A percentile compares a stretch with the other conserved stretches of the same genome.
These are phyloP conservation scores for Marsdenia floribunda DNA, from an alignment of 257 asterid species.

Conservation along the genomic window DNA sequence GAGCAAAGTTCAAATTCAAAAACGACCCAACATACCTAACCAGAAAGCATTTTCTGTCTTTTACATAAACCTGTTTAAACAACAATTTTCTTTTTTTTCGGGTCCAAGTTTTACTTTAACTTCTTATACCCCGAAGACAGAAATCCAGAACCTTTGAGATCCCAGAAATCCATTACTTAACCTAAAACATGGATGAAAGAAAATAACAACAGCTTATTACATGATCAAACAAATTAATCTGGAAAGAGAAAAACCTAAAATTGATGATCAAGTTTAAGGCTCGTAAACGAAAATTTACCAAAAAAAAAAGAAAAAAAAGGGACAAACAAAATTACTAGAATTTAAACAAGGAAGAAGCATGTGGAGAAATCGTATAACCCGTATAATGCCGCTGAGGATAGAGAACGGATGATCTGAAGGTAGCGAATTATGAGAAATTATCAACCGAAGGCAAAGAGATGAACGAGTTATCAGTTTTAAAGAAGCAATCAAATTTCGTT, in stretches of 20 bases:
- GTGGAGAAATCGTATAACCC: neutral
- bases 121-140: neutral
- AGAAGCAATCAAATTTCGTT: neutral
- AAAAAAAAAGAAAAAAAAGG: too few species aligned
- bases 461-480: neutral
- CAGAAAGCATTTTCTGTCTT: neutral
- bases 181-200: neutral
- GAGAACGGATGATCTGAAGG: constrained; percentile 1
- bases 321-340: neutral
- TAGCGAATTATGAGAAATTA: neutral
- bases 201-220: neutral
- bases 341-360: neutral
- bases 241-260: neutral
- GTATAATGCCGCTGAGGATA: neutral
- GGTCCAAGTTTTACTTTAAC: neutral
- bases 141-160: neutral
- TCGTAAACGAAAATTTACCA: neutral
- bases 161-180: neutral
- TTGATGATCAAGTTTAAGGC: neutral
- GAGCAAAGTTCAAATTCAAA: neutral
- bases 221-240: neutral
- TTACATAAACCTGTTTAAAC: neutral
- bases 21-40: neutral
- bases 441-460: neutral
- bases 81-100: neutral